Evolutionary conservation across 495 filamentous ascomycete genomes (phyloP).

Genomic region (Penicillium lagena): DNA sequence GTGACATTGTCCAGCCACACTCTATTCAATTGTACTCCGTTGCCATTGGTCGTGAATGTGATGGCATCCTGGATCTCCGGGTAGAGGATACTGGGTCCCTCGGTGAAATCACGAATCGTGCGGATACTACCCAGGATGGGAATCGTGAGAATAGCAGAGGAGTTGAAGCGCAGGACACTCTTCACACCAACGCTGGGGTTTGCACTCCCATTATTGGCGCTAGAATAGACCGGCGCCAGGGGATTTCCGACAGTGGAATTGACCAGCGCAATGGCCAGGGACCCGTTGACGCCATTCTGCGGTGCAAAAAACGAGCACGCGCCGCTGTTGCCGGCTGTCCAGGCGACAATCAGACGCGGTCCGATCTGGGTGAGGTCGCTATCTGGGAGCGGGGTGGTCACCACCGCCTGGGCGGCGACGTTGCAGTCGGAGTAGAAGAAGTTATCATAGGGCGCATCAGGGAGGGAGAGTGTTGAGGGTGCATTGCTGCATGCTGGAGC

Average conservation of each 20-base stretch:
- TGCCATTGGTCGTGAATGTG: conserved; percentile 20
- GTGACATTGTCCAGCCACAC: conserved; percentile 59
- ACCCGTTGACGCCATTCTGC: conserved; percentile 45
- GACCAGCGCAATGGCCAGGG: conserved; percentile 43
- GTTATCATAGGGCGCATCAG: conserved; percentile 50
- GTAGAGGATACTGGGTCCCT: conserved; percentile 47
- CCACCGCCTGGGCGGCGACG: conserved; percentile 47
- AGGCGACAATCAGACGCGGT: conserved; percentile 53
- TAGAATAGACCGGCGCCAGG: conserved; percentile 23
- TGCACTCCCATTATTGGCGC: too few relatives aligned
- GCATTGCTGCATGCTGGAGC: not conserved
- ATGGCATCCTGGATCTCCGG: conserved; percentile 48
- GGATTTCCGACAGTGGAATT: conserved; percentile 33
- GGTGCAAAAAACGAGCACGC: conserved; percentile 48
- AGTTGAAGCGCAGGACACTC: conserved; percentile 47
- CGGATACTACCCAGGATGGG: conserved; percentile 55
- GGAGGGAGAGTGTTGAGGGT: conserved; percentile 15
- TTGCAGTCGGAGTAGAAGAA: conserved; percentile 61
- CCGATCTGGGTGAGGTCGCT: conserved; percentile 48
- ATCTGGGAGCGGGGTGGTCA: conserved; percentile 48
- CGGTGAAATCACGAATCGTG: conserved; percentile 55
- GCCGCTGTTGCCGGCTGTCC: conserved; percentile 61
- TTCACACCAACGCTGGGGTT: conserved; percentile 42
- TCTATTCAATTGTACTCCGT: conserved; percentile 39
- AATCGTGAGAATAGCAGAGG: conserved; percentile 45